Conservation (phyloP, 2,329 filamentous ascomycete genomes). For the Pseudogymnoascus sp. region DNA sequence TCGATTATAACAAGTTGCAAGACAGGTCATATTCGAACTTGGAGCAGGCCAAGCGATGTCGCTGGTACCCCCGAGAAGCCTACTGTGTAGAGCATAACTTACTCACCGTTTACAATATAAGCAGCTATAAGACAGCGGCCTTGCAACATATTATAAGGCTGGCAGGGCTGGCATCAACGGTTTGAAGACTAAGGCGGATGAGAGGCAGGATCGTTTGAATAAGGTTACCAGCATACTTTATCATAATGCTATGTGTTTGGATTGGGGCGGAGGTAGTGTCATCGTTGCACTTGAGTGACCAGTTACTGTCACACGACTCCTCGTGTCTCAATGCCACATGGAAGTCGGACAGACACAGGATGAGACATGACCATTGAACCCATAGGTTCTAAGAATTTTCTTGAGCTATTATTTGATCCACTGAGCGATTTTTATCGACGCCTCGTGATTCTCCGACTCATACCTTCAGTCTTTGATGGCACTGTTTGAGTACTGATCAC, state of each 20-base stretch:
- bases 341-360: neutral
- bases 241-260: neutral
- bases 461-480: neutral
- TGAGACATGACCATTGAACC: neutral
- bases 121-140: neutral
- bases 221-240: neutral
- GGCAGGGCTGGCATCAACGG: neutral
- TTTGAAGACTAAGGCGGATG: neutral
- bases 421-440: neutral
- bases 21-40: conserved; percentile 31
- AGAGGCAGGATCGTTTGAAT: neutral
- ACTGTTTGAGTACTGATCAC: neutral
- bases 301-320: neutral
- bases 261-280: neutral
- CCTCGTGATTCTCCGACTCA: neutral
- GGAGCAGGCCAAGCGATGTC: conserved; percentile 19
- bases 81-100: neutral
- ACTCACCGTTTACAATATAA: neutral
- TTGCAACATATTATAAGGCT: neutral
- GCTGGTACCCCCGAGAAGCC: conserved; percentile 10
- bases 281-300: neutral
- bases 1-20: conserved; percentile 89
- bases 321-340: conserved; percentile 1
- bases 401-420: neutral
- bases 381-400: conserved; percentile 4